Base-by-base conservation (phyloP, 2,329 filamentous ascomycete species). In the Diaporthe sp. region DNA sequence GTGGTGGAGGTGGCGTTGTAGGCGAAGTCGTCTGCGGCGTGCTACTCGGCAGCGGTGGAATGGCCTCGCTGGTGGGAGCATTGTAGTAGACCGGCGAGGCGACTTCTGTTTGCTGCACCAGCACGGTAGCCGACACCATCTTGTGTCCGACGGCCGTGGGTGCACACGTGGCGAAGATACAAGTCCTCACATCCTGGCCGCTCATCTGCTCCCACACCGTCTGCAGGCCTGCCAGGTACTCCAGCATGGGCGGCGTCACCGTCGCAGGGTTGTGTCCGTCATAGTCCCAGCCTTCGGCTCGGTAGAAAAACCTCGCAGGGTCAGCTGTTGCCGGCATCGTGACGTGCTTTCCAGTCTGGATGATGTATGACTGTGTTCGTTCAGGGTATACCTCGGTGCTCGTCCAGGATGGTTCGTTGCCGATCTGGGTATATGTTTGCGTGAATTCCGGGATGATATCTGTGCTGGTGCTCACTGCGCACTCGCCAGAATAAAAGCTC, bases 251-350 rank as follows among this genome's bases (percentile, higher is more conserved):
- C 2, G 64, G 30, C 15, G 10, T 19, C 7, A 67, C 45, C 13
- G 45, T 67, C 22, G 64, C 33, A 28, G 64, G 64, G 33, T n/a
- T 67, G 22, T 38, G 35, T 1, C 2, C 8, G n/a, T 67, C 64
- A 15, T 67, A 67, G n/a, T 52, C 45, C 64, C 64, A 67, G 30
- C 64, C 64, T 28, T 67, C 64, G 4, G 45, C 64, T 17, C 45
- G 30, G 22, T 67, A 52, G 33, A 67, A 67, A 22, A 67, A 67
- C 22, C 45, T 30, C 2, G 45, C 30, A 7, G 64, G 64, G 45
- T 67, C 64, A 15, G 33, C 45, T 1, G 64, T 67, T 4, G 64
- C 64, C 4, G 64, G 64, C 30, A 67, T 50, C 12, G 15, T 67
- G 30, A 67, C 17, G n/a, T 50, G 45, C 13, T 19, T 67, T 12